Conservation (phyloP, 116 monocot species). For the Phalaenopsis hybrid region DNA sequence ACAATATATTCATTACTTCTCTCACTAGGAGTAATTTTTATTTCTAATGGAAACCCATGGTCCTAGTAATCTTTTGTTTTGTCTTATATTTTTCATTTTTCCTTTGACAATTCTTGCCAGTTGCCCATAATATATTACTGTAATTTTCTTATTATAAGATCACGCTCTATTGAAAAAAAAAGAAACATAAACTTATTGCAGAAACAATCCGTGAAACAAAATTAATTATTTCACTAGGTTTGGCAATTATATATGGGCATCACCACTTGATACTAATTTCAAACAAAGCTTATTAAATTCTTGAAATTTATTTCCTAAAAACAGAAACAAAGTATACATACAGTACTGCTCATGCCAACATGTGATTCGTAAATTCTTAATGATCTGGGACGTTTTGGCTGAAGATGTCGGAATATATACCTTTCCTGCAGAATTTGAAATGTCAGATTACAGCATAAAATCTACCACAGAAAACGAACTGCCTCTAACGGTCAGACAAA, state of each 20-base stretch:
- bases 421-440: slow-evolving; percentile 42
- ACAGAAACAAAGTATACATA: slow-evolving; percentile 15
- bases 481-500: neutral
- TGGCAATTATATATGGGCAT: neutral
- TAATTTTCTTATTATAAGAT: too few relatives aligned
- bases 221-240: neutral
- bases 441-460: neutral
- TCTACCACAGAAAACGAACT: neutral
- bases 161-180: too few relatives aligned
- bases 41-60: too few relatives aligned
- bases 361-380: slow-evolving; percentile 95
- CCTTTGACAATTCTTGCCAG: too few relatives aligned
- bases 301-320: neutral
- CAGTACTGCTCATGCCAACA: slow-evolving; percentile 98
- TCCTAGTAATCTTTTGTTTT: too few relatives aligned
- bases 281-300: neutral
- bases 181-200: neutral
- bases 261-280: neutral
- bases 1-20: too few relatives aligned
- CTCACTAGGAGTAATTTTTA: too few relatives aligned
- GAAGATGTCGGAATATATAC: slow-evolving; percentile 78
- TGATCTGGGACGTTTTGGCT: slow-evolving; percentile 83
- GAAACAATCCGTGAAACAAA: neutral
- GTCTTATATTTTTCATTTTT: too few relatives aligned
- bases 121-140: too few relatives aligned